phyloP scores from a whole-genome alignment of 2,329 filamentous ascomycete species.

The Neoscytalidium dimidiatum region DNA sequence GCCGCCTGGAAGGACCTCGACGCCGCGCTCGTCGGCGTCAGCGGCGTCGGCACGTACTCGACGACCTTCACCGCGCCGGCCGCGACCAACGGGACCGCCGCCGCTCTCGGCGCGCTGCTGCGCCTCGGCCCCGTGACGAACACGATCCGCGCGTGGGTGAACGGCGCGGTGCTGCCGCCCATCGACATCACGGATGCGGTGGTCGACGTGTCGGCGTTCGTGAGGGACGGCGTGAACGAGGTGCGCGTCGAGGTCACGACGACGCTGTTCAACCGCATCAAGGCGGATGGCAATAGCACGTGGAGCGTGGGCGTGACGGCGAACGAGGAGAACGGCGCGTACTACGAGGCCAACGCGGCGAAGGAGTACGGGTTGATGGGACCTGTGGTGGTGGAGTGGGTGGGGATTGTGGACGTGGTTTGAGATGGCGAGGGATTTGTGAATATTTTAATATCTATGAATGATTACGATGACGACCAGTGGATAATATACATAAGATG shows the following conservation, averaged over 20 bases:
- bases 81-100: conserved; percentile 14
- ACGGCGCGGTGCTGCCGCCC: conserved; percentile 31
- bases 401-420: background rate
- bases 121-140: conserved; percentile 31
- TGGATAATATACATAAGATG: no score
- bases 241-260: conserved; percentile 34
- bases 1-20: conserved; percentile 39
- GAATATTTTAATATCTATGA: no score
- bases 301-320: conserved; percentile 22
- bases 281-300: conserved; percentile 22
- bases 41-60: conserved; percentile 38
- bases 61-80: conserved; percentile 33
- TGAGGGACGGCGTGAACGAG: conserved; percentile 29
- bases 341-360: conserved; percentile 17
- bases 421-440: no score
- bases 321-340: conserved; percentile 21
- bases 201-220: conserved; percentile 26
- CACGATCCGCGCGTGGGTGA: conserved; percentile 32
- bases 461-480: no score
- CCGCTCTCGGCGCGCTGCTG: conserved; percentile 25
- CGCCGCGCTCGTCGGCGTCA: conserved; percentile 30
- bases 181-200: conserved; percentile 32
- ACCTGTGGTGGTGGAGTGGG: conserved; percentile 19
- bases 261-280: conserved; percentile 33
- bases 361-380: conserved; percentile 24